Evolutionary conservation across 192 early-diverging fungal genomes (phyloP), one percentile per base, ranked within the genome.

Genomic region (Lobulomyces angularis): DNA sequence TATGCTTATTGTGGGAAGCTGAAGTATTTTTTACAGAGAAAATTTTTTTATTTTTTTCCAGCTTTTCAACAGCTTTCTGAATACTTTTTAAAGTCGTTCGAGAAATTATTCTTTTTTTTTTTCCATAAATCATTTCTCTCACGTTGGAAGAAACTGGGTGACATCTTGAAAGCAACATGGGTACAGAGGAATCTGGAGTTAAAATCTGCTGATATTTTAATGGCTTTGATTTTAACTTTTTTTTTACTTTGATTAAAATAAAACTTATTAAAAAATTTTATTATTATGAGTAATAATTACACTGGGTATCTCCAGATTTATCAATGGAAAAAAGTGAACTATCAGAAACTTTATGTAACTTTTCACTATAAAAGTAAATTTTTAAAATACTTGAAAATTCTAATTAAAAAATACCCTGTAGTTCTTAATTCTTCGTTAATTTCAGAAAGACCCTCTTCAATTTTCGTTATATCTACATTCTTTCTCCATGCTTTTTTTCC

Each of bases 401-500:
- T 40, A 12, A 35, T 28, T 12, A 18, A 50, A 23, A 56, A 55
- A 51, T 54, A 88, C 85, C 84, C 78, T n/a, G 77, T 51, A 46
- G 72, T 56, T 30, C 71, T 29, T 32, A 63, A 38, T 35, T 72
- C 60, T 24, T 66, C 73, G 42, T 81, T 66, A 28, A 62, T 39
- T 35, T 77, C 69, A 11, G 80, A 77, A 31, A 95, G 70, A 8
- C 62, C 70, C 22, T 67, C 55, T 51, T 97, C 90, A 22, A 92
- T 64, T 23, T 81, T 80, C 0, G 47, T 50, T 35, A 89, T 67
- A 46, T 96, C 87, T 30, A 92, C 79, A 45, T 93, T 90, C 55
- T 87, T 88, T 50, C 84, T 74, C 90, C 90, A 94, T 44, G 72
- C 83, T 48, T 86, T 82, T 65, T 86, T 91, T 43, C 82, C 80